These are phyloP conservation scores for Periconia macrospinosa DNA, from an alignment of 2,329 filamentous ascomycete species.

Conservation along the genomic window DNA sequence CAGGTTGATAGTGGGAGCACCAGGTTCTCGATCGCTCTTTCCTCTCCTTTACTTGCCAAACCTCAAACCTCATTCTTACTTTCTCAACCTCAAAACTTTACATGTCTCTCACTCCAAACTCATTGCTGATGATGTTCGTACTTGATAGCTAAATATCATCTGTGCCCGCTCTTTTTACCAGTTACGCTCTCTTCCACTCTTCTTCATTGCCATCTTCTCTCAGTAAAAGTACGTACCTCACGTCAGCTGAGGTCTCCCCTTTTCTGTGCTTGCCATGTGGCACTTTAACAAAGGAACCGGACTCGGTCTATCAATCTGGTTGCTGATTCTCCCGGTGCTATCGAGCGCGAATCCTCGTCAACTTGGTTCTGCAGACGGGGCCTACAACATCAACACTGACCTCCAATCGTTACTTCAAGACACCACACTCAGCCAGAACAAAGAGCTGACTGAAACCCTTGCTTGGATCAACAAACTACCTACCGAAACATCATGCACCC, in stretches of 20 bases:
- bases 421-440: constrained; percentile 4
- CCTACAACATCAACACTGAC: constrained; percentile 2
- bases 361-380: neutral
- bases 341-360: neutral
- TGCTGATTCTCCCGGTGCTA: neutral
- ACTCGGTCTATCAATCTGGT: neutral
- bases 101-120: neutral
- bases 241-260: neutral
- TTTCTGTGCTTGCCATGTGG: neutral
- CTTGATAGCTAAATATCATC: neutral
- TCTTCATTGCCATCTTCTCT: neutral
- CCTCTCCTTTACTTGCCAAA: neutral
- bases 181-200: neutral
- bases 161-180: neutral
- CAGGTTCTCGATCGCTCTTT: neutral
- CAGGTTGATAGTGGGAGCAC: neutral
- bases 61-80: neutral
- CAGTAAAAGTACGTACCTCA: neutral
- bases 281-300: neutral
- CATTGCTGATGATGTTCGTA: neutral
- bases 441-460: constrained; percentile 6
- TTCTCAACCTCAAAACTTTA: neutral
- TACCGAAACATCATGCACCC: constrained; percentile 50
- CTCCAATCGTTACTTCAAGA: constrained; percentile 3
- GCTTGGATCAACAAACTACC: constrained; percentile 2